These are phyloP conservation scores for Magnolia changhungtana DNA, from an alignment of 164 flowering plant species.

Conservation along the genomic window DNA sequence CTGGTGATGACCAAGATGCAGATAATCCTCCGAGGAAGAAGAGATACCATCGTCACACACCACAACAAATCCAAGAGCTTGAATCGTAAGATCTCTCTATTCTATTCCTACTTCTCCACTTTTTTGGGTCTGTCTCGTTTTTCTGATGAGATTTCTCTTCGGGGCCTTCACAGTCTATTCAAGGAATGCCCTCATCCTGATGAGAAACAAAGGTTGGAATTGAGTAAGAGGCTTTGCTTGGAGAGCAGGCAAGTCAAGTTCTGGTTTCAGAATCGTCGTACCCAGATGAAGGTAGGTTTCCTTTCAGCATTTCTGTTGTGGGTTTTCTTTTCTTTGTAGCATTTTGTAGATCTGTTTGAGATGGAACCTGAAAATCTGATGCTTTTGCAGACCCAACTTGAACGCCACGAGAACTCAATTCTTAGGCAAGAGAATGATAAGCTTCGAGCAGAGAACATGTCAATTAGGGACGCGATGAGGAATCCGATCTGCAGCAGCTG, in stretches of 20 bases:
- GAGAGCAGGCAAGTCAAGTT: conserved; percentile 94
- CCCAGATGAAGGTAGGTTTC: conserved; percentile 84
- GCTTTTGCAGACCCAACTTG: conserved; percentile 72
- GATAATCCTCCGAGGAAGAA: conserved; percentile 84
- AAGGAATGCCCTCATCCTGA: conserved; percentile 99
- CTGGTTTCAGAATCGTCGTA: conserved; percentile 96
- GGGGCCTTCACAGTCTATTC: conserved; percentile 48
- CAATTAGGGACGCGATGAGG: conserved; percentile 86
- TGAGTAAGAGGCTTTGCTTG: conserved; percentile 71
- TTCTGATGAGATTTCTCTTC: conserved; percentile 2
- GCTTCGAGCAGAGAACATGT: conserved; percentile 85
- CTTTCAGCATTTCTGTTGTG: neutral
- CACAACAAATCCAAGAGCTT: conserved; percentile 99
- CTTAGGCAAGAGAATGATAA: conserved; percentile 89
- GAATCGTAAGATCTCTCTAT: conserved; percentile 53
- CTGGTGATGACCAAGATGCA: conserved; percentile 82
- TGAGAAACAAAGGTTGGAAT: conserved; percentile 91
- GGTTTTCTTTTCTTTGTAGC: neutral
- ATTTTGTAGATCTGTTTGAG: neutral
- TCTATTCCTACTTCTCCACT: neutral
- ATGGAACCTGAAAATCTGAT: neutral
- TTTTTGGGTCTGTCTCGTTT: neutral
- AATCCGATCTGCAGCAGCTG: conserved; percentile 88
- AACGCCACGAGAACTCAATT: conserved; percentile 86
- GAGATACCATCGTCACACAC: conserved; percentile 96